Evolutionary conservation across 1,284 basidiomycete genomes (phyloP), one percentile per base, ranked within the genome.

Genomic region (Ustilago curta): DNA sequence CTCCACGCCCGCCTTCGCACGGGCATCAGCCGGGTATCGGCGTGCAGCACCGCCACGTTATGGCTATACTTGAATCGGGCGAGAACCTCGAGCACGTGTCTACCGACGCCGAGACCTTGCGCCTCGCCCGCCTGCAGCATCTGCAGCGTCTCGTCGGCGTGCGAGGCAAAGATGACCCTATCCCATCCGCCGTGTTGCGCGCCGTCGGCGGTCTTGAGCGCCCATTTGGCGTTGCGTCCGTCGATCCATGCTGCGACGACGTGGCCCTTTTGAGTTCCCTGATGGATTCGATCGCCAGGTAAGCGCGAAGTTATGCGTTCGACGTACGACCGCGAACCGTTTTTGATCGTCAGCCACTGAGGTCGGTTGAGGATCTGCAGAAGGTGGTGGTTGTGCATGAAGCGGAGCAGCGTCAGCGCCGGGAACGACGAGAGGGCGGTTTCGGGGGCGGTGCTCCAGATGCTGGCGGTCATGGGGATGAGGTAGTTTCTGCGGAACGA

Each of bases 361-460:
- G 92, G 91, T 66, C 91, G 91, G 0, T 90, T 90, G 0, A 88
- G 89, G 23, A 93, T 86, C 85, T 93, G 92, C 0, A 93, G 88
- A 0, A 93, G 86, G 78, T 92, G 91, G 76, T 93, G 92, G 78
- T 94, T 93, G 83, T 90, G 89, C 89, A 93, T 88, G 84, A 93
- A 93, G 70, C 90, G 89, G 47, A 92, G 89, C 78, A 93, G 85
- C 0, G 92, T 93, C 21, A 87, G 87, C 0, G 90, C 91, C 6
- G 92, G 92, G 80, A 93, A 92, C 64, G 91, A 90, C 44, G 90
- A 84, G 8, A 90, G 87, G 62, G 91, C 92, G 71, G 89, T 89
- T 76, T 91, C 90, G 5, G 92, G 90, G 0, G 91, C 90, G 0
- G 91, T 93, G 47, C 90, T 91, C 92, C 92, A 94, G 55, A 93